These are phyloP conservation scores for Lachnellula willkommii DNA, from an alignment of 2,329 filamentous ascomycete genomes.

Conservation along the genomic window DNA sequence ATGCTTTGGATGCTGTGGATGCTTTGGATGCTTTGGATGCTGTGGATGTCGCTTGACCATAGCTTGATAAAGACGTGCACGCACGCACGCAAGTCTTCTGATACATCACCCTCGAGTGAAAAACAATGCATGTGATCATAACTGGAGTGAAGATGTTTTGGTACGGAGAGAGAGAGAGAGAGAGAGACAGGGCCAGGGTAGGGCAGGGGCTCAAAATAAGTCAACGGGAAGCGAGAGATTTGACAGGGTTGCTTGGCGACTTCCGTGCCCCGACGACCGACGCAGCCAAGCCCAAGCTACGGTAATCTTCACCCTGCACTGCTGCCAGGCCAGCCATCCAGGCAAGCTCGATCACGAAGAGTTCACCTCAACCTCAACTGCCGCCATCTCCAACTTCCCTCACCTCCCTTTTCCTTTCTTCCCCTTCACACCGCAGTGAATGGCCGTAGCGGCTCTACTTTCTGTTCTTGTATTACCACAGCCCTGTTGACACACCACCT, in stretches of 20 bases:
- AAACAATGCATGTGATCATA: slow-evolving; percentile 1
- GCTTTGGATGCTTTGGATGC: no score
- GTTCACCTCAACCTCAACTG: background rate
- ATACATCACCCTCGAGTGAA: background rate
- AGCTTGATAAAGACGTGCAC: slow-evolving; percentile 8
- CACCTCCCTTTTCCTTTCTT: background rate
- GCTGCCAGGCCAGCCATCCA: background rate
- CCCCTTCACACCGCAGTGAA: slow-evolving; percentile 4
- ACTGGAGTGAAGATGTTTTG: background rate
- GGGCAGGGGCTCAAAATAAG: background rate
- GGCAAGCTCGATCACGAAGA: slow-evolving; percentile 13
- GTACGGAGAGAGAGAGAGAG: background rate
- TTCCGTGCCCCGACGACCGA: slow-evolving; percentile 5
- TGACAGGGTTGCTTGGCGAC: background rate
- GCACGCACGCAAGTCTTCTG: slow-evolving; percentile 2
- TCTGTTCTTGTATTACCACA: slow-evolving; percentile 10
- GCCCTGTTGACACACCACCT: slow-evolving; percentile 9
- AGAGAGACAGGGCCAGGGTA: background rate
- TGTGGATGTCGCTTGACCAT: slow-evolving; percentile 4
- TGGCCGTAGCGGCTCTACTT: slow-evolving; percentile 8
- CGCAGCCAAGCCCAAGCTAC: background rate
- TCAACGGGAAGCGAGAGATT: background rate
- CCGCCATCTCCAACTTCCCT: background rate
- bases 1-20: no score
- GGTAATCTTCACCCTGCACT: background rate